A percentile compares a stretch with the other conserved stretches of the same genome.
phyloP scores from a whole-genome alignment of 2,329 filamentous ascomycete species.

The Stachybotrys echinatus region DNA sequence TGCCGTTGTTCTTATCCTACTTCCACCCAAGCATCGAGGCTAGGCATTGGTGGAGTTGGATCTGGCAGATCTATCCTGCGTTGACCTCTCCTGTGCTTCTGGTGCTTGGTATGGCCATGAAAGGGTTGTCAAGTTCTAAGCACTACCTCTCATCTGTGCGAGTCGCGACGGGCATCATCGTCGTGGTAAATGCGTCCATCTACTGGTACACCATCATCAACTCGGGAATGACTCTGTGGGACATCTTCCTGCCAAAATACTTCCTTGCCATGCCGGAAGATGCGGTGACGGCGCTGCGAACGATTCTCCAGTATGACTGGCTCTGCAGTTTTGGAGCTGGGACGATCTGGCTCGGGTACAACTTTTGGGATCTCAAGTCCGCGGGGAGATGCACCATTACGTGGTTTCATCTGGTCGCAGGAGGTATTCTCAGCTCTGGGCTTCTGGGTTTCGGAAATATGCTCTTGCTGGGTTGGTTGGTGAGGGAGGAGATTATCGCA shows the following conservation, averaged over 20 bases:
- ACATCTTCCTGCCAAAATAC: slow-evolving; percentile 17
- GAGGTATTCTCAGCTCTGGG: background rate
- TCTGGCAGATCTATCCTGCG: slow-evolving; percentile 22
- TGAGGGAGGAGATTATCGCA: background rate
- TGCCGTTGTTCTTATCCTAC: slow-evolving; percentile 12
- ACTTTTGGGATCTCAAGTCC: slow-evolving; percentile 15
- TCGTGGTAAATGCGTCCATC: slow-evolving; percentile 1
- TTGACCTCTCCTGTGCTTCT: slow-evolving; percentile 11
- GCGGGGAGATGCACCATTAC: slow-evolving; percentile 5
- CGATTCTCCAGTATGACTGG: slow-evolving; percentile 22
- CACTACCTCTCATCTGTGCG: background rate
- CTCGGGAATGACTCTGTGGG: slow-evolving; percentile 2
- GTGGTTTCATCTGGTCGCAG: background rate
- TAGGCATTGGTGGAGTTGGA: slow-evolving; percentile 23
- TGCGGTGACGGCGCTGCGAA: slow-evolving; percentile 8
- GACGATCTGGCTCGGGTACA: slow-evolving; percentile 16
- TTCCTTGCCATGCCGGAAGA: slow-evolving; percentile 10
- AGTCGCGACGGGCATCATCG: slow-evolving; percentile 1
- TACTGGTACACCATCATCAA: slow-evolving; percentile 14
- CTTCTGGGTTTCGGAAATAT: background rate
- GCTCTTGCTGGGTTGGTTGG: background rate
- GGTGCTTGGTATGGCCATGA: background rate
- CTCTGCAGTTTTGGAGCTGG: slow-evolving; percentile 11
- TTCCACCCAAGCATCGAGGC: slow-evolving; percentile 13
- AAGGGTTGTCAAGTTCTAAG: background rate